Conservation (phyloP, 805 yeast species). For the Metschnikowia cerradonensis region DNA sequence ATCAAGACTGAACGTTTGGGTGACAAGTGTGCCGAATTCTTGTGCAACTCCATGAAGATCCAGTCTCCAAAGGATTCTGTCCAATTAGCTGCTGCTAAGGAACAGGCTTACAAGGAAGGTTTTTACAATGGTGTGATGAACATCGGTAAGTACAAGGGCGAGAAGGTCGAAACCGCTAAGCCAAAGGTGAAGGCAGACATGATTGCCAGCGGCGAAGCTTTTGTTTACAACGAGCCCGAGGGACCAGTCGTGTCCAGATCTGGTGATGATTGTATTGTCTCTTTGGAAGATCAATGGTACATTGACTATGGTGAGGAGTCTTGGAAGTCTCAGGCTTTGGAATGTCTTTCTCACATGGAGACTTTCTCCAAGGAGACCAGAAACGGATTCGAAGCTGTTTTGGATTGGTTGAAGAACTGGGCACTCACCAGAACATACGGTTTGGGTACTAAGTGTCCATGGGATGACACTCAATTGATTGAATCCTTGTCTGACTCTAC, state of each 20-base stretch:
- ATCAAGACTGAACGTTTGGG: conserved; percentile 84
- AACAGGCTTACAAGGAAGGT: conserved; percentile 93
- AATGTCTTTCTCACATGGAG: conserved; percentile 72
- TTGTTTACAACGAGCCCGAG: conserved; percentile 94
- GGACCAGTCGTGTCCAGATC: conserved; percentile 85
- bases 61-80: conserved; percentile 90
- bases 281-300: conserved; percentile 98
- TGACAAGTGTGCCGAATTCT: conserved; percentile 75
- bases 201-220: conserved; percentile 72
- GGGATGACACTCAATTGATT: conserved; percentile 92
- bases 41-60: conserved; percentile 84
- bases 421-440: conserved; percentile 97
- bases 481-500: conserved; percentile 97
- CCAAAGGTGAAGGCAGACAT: conserved; percentile 79
- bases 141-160: conserved; percentile 80
- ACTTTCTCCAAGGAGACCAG: conserved; percentile 78
- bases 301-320: conserved; percentile 92
- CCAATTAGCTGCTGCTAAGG: conserved; percentile 88
- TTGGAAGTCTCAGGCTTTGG: conserved; percentile 82
- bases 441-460: conserved; percentile 89
- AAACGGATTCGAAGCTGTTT: conserved; percentile 88
- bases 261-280: conserved; percentile 94
- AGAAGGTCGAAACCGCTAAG: conserved; percentile 87
- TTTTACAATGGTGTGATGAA: conserved; percentile 84
- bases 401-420: conserved; percentile 98